Evolutionary conservation across 2,329 filamentous ascomycete species (phyloP), one percentile per base, ranked within the genome.

Genomic region (Fusarium metavorans): DNA sequence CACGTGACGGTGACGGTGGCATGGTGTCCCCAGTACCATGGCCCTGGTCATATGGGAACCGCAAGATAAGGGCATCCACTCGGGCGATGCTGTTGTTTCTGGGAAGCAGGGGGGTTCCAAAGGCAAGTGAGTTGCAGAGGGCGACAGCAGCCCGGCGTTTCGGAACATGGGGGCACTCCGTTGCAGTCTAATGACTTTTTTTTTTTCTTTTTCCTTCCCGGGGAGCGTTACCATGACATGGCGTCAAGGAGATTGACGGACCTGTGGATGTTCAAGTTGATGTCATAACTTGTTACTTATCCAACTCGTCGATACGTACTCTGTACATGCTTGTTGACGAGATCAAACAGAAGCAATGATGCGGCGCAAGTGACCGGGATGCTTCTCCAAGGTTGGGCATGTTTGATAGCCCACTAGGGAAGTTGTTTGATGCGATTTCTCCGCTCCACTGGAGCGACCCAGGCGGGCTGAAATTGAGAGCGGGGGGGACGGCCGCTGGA

Each of bases 401-500:
- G 20, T 56, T 72, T 39, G 20, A 63, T 37, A 39, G 54, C 23
- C 39, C 45, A 41, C 43, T 54, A 56, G 45, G 45, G 45, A 25
- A 64, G 34, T 41, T 54, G 45, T 25, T 65, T 48, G 59, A 62
- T 73, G 41, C 32, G 30, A 52, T 68, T 62, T 56, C 43, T 63
- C 59, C 43, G 65, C 74, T 74, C 76, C 76, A 78, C 76, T 66
- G 25, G 34, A 68, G 64, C 50, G 50, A 54, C 50, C 50, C 50
- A 54, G 50, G 50, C 64, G 69, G 68, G 68, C 74, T 76, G 65
- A 76, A 70, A 67, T 72, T 66, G 61, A 76, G 64, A 77, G 68
- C 50, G 41, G 69, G 64, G 67, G 66, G 69, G 67, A 71, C 77
- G 77, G 77, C 77, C 77, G 77, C 76, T 76, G 63, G 63, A 76